Evolutionary conservation across 1,139 yeast genomes (phyloP), one percentile per base, ranked within the genome.

Genomic region (Entelexis paramagnoliae): DNA sequence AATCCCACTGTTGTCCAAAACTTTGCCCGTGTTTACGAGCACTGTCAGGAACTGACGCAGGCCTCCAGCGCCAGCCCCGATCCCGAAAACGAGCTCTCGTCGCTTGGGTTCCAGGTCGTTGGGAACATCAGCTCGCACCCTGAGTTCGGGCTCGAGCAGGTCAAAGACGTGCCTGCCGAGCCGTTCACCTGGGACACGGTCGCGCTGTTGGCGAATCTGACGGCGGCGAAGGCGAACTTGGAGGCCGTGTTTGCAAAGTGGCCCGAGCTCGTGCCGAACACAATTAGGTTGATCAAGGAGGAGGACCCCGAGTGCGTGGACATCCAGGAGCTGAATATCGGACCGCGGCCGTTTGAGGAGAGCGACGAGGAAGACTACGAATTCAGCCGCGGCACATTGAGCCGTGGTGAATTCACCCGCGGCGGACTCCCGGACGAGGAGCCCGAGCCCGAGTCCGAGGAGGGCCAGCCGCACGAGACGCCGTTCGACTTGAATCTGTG

Each of bases 121-220:
- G 65, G 64, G 7, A 59, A 59, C 48, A 57, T 62, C 19, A 51
- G 60, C 5, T 54, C 62, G 34, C 57, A 58, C 43, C 52, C 52
- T 4, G 48, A 50, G 6, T 60, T 62, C 26, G 46, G 49, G 17
- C 42, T 60, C 2, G 45, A 40, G n/a, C 32, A 50, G 8, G 52
- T 51, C 20, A 22, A 22, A 9, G 48, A 39, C 2, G 55, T 58
- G 28, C 55, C 49, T n/a, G 50, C 51, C 10, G 35, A 45, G 14
- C 52, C 51, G 36, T 55, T 33, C 26, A 52, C 57, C 32, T 51
- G 55, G 48, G 55, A 52, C 29, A 44, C 54, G 5, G 54, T 54
- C 13, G 44, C 55, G 14, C 35, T 57, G 17, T 44, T 58, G 22
- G 55, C 50, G n/a, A 54, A 55, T 33, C 50, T 58, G 20, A 54